These are phyloP conservation scores for Schoenoplectus triqueter DNA, from an alignment of 202 grass and related monocot genomes.

Conservation along the genomic window DNA sequence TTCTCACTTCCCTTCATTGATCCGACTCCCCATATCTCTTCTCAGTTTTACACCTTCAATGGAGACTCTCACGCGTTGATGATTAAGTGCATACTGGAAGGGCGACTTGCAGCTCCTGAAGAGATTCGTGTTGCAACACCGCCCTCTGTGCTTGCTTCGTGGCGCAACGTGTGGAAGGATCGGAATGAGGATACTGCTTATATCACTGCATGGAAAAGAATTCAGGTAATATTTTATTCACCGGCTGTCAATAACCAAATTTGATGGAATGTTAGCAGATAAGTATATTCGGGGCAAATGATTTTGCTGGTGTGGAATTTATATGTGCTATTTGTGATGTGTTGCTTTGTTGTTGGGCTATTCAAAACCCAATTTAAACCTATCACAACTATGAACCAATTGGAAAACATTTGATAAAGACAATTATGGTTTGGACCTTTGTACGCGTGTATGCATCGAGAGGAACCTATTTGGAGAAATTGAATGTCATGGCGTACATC, in stretches of 20 bases:
- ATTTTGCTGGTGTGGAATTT: not conserved
- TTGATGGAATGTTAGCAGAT: not conserved
- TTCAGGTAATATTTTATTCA: constrained; percentile 48
- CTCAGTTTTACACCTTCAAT: constrained; percentile 98
- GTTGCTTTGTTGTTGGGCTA: not conserved
- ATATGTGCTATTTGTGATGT: not conserved
- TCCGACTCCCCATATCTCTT: constrained; percentile 79
- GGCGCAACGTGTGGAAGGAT: constrained; percentile 98
- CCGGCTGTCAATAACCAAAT: not conserved
- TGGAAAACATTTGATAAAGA: not conserved
- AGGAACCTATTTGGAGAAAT: constrained; percentile 6
- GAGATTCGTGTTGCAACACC: constrained; percentile 88
- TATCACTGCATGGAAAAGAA: constrained; percentile 97
- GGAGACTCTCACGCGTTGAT: constrained; percentile 74
- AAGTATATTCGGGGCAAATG: not conserved
- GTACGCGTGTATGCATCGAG: not conserved
- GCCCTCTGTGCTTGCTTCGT: constrained; percentile 72
- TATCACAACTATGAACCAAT: not conserved
- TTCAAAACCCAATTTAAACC: not conserved
- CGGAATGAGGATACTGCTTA: constrained; percentile 99
- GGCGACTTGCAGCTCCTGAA: constrained; percentile 61
- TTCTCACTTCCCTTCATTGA: constrained; percentile 59
- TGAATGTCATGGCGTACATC: not conserved
- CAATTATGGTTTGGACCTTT: not conserved
- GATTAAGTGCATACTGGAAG: constrained; percentile 76